Conservation (phyloP, 257 asterid species). For the Solanum corneliomulleri region DNA sequence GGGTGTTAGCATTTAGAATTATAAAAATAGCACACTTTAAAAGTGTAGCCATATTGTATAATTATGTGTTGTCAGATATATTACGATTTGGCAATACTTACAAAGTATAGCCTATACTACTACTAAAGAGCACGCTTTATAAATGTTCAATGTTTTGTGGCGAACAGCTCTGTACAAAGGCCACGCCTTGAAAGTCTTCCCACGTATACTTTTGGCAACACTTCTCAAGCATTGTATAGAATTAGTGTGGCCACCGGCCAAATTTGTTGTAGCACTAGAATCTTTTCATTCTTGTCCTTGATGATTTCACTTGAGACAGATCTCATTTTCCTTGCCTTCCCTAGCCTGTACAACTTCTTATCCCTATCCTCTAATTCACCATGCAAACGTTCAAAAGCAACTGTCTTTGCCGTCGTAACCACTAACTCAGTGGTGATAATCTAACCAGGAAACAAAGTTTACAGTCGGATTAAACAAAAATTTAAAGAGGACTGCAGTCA, state of each 20-base stretch:
- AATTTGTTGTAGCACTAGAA: neutral
- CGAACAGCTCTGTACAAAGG: neutral
- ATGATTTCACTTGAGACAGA: neutral
- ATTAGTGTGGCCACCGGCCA: neutral
- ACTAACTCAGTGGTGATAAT: neutral
- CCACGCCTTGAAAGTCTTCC: neutral
- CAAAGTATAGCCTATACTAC: neutral
- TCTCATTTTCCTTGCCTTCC: neutral
- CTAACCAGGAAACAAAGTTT: neutral
- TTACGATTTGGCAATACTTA: neutral
- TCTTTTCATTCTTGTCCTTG: neutral
- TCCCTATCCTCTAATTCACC: neutral
- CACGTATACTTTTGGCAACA: neutral
- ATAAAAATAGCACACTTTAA: neutral
- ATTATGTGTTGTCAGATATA: neutral
- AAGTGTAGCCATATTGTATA: neutral
- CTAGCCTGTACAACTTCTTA: neutral
- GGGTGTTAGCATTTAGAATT: neutral
- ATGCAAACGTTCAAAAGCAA: neutral
- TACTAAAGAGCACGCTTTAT: neutral
- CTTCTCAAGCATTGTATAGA: neutral
- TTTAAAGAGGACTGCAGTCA: neutral
- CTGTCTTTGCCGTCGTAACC: neutral
- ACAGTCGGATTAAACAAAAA: neutral
- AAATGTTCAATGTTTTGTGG: neutral